Evolutionary conservation across 768 basidiomycete genomes (phyloP).

Genomic region (Leccinum imitatum): DNA sequence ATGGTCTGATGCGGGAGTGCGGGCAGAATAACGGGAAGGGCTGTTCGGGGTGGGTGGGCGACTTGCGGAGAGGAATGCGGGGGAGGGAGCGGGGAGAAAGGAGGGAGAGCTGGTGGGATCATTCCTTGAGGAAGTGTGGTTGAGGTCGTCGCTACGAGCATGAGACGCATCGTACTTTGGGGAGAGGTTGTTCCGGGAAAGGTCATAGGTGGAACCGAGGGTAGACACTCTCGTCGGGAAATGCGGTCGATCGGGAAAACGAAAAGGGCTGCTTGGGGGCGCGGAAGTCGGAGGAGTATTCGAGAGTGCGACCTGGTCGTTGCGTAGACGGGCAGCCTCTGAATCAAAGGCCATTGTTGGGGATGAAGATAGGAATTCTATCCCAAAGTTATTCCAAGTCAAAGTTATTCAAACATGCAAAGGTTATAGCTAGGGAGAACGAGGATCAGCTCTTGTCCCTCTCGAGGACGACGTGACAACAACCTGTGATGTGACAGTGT

Average conservation of each 20-base stretch:
- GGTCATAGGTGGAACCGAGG: slow-evolving; percentile 50
- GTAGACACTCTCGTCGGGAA: slow-evolving; percentile 68
- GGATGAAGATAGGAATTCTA: background rate
- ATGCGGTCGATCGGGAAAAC: slow-evolving; percentile 50
- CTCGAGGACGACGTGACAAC: slow-evolving; percentile 21
- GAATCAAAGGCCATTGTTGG: slow-evolving; percentile 31
- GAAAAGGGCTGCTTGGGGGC: slow-evolving; percentile 36
- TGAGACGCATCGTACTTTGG: slow-evolving; percentile 41
- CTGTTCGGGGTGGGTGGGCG: slow-evolving; percentile 61
- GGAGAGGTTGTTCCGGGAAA: slow-evolving; percentile 47
- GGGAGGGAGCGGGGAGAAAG: slow-evolving; percentile 44
- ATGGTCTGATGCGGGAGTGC: slow-evolving; percentile 54
- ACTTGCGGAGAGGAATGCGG: slow-evolving; percentile 50
- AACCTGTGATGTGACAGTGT: slow-evolving; percentile 4
- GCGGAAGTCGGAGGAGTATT: slow-evolving; percentile 33
- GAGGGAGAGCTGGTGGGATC: slow-evolving; percentile 13
- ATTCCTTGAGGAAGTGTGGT: slow-evolving; percentile 40
- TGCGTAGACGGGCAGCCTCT: slow-evolving; percentile 30
- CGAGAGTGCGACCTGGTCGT: slow-evolving; percentile 17
- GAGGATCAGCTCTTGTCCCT: slow-evolving; percentile 20
- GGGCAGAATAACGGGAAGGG: slow-evolving; percentile 42
- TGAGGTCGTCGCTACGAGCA: slow-evolving; percentile 68
- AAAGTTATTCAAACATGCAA: background rate
- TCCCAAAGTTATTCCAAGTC: background rate
- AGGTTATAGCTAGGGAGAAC: slow-evolving; percentile 4